Evolutionary conservation across 306 rosid species (phyloP), one percentile per base, ranked within the genome.

Genomic region (Quercus berberidifolia): DNA sequence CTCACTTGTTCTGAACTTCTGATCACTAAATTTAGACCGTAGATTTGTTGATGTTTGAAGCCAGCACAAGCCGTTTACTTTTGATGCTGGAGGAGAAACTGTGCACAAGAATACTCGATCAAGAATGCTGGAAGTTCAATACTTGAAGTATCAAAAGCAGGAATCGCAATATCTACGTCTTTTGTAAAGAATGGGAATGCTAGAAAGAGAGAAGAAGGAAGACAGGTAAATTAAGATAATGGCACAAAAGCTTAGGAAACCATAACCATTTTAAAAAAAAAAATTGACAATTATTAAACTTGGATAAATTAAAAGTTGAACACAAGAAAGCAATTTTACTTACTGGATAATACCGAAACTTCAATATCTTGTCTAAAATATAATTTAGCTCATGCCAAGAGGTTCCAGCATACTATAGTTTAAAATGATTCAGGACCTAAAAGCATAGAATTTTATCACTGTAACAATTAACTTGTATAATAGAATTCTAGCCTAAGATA

Each of bases 161-260:
- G 92, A 77, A 95, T 89, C 15, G 98, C 98, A 91, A 77, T 93
- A 71, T 95, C 97, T 10, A 93, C 88, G 78, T 95, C 98, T 84
- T 95, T 98, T 0, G 99, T 96, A 35, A 97, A 90, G 88, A 95
- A 95, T 30, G 99, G 99, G 98, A 78, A 95, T 95, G 89, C 99
- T 95, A 93, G 89, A 90, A 82, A 9, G 52, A 69, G 78, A 26
- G 19, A 21, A 59, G 71, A 69, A 65, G 65, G 51, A 64, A 67
- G 64, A 77, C 18, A 57, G 38, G 55, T 9, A 51, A 4, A 0
- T 6, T 17, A 72, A 15, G 23, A 28, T 31, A 19, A 58, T 18
- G 30, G 5, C 8, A 41, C 51, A 35, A 19, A 31, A 67, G 1
- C 11, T 10, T 11, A 9, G 52, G 52, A 46, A 46, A 46, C 52